Base-by-base conservation (phyloP, 768 basidiomycete species). In the Filobasidium wieringae region DNA sequence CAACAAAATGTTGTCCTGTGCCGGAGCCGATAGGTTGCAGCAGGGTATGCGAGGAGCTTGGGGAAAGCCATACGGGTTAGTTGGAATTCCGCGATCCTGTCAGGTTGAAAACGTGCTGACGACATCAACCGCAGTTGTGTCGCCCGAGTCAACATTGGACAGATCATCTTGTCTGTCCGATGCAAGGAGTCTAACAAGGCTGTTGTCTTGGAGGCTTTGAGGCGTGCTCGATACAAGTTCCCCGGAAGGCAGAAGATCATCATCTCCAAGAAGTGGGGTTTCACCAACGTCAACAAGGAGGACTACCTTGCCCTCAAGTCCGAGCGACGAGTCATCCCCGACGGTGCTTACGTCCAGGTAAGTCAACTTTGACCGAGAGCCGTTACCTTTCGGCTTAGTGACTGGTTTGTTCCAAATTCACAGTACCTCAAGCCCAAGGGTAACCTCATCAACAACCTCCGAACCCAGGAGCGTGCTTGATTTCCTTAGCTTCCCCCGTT, bases 1-100 rank as follows among this genome's bases (percentile, higher is more conserved):
- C 84, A 95, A 97, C 87, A 97, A 99, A 85, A 97, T 95, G 88
- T 87, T 97, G 81, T 87, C 85, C 59, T 97, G 95, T 75, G 95
- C 95, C 68, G 93, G 95, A 67, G 92, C 95, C 69, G 95, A 99
- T 89, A 68, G 72, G 61, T 63, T 75, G 63, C 73, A 73, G 53
- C 74, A 75, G 71, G 74, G 93, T 75, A 97, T 99, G 95, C 88
- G 93, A 77, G 95, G 93, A 65, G 93, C 93, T 39, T 99, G 93
- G 92, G 95, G 95, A 68, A 95, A 93, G 78, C 91, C 95, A 40
- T 92, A 95, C 75, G 92, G n/a, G n/a, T n/a, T n/a, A n/a, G n/a
- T n/a, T n/a, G n/a, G n/a, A n/a, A n/a, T n/a, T n/a, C n/a, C n/a
- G n/a, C n/a, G n/a, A n/a, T n/a, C n/a, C n/a, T 90, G 65, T 89